Evolutionary conservation across 208 protist species (phyloP), one percentile per base, ranked within the genome.

Genomic region (Leptomonas seymouri): DNA sequence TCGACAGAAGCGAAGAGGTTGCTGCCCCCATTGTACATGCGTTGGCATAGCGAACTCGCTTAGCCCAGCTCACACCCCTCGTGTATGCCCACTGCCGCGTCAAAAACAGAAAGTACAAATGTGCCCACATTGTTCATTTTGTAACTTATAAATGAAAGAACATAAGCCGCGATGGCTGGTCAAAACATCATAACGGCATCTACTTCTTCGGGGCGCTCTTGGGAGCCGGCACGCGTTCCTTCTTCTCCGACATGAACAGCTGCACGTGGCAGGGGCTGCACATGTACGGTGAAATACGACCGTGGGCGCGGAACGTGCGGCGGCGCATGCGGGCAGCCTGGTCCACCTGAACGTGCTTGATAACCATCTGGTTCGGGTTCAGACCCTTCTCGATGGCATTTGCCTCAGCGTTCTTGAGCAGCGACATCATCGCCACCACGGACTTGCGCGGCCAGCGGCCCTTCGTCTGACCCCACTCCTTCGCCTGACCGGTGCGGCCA

Each of bases 251-350:
- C 86, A 94, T 94, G 81, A 93, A 96, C 42, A 96, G 83, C 78
- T 96, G 85, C 66, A 96, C 89, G 74, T 96, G 91, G 84, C 91
- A 96, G 21, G 90, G 88, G 82, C 83, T 94, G 89, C 91, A 94
- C 93, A 97, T 97, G 91, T 90, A 97, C 51, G 93, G 91, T 23
- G 83, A 84, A 69, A 98, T 98, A 77, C 96, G 90, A 62, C 97
- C 97, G 80, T 98, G 97, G 53, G 97, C 97, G 80, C 97, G 91
- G 85, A 97, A 98, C 46, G 95, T 98, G 77, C 96, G 89, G 80
- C 97, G 90, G 71, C 97, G 91, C 81, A 95, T 90, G 74, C 85
- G 89, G 58, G 85, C 71, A 53, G 96, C 97, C 78, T 94, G 65
- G 63, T 98, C 86, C 21, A 97, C 96, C 80, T 97, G 86, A 54